Conservation (phyloP, 208 protist species). For the Acanthamoeba royreba region DNA sequence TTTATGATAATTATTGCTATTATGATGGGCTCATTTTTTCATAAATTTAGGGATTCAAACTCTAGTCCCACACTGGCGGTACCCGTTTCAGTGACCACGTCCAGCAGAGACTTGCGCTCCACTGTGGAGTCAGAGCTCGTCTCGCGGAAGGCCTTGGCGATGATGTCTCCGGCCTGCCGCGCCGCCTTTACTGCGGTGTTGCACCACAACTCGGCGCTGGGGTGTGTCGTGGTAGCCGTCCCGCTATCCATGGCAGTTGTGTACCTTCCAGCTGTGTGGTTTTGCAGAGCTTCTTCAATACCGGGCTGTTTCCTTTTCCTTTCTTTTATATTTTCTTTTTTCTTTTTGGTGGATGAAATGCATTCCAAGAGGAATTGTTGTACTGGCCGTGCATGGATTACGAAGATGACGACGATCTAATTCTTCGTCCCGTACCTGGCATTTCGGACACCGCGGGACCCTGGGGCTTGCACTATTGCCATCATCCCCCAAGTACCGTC, state of each 20-base stretch:
- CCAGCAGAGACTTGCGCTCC: not conserved
- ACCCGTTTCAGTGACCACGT: slow-evolving; percentile 9
- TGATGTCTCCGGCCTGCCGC: not conserved
- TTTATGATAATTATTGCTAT: not conserved
- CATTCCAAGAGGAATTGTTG: too few relatives aligned
- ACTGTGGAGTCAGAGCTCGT: not conserved
- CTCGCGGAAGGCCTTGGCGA: not conserved
- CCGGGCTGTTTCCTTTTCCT: too few relatives aligned
- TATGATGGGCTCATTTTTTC: not conserved
- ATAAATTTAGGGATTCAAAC: not conserved
- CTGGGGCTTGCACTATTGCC: not conserved
- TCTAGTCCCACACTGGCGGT: not conserved
- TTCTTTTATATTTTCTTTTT: too few relatives aligned
- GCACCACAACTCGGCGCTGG: not conserved
- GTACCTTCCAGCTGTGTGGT: too few relatives aligned
- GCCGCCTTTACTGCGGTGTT: not conserved
- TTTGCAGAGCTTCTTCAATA: too few relatives aligned
- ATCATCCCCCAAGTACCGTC: not conserved
- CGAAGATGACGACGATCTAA: slow-evolving; percentile 2
- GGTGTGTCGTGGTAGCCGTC: not conserved
- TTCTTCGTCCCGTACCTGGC: not conserved
- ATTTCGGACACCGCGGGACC: not conserved
- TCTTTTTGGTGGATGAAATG: too few relatives aligned
- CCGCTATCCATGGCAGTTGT: not conserved
- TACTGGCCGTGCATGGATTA: too few relatives aligned